phyloP scores from a whole-genome alignment of 768 basidiomycete species.

The Xerocomus spinulosus region DNA sequence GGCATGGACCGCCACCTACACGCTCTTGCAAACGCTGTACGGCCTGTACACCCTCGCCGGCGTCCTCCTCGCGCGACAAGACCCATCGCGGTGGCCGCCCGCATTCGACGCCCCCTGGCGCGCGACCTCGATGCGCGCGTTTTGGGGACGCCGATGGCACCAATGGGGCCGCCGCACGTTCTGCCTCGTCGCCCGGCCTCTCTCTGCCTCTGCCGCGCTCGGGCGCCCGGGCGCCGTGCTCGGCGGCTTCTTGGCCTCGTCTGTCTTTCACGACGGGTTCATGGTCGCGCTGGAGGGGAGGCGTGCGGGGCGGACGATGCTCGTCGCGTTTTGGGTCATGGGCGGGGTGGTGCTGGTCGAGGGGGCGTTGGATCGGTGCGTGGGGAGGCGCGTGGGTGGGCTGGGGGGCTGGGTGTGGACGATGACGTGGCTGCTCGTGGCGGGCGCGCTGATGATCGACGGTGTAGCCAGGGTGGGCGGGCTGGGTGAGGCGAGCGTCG shows the following conservation, averaged over 20 bases:
- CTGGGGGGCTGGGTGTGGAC: conserved; percentile 35
- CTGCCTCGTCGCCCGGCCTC: conserved; percentile 31
- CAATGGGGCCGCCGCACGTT: conserved; percentile 31
- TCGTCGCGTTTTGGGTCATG: conserved; percentile 52
- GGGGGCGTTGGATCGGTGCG: conserved; percentile 19
- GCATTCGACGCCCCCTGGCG: conserved; percentile 32
- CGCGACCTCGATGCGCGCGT: conserved; percentile 33
- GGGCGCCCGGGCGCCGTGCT: conserved; percentile 48
- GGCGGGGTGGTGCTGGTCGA: conserved; percentile 50
- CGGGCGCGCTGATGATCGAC: no score
- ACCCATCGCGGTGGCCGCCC: conserved; percentile 32
- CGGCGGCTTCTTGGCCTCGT: conserved; percentile 56
- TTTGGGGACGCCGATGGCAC: conserved; percentile 41
- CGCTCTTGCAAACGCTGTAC: conserved; percentile 37
- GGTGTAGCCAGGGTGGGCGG: conserved; percentile 32
- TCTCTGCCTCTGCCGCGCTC: conserved; percentile 31
- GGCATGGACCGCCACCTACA: conserved; percentile 43
- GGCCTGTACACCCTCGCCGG: conserved; percentile 19
- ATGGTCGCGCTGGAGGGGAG: conserved; percentile 48
- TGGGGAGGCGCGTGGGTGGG: conserved; percentile 29
- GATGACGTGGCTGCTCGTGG: conserved; percentile 23
- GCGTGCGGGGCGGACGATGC: conserved; percentile 37
- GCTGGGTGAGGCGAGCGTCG: no score
- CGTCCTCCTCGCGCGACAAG: conserved; percentile 27
- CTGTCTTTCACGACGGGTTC: conserved; percentile 48